These are phyloP conservation scores for Sutorius australiensis DNA, from an alignment of 768 basidiomycete species.

Conservation along the genomic window DNA sequence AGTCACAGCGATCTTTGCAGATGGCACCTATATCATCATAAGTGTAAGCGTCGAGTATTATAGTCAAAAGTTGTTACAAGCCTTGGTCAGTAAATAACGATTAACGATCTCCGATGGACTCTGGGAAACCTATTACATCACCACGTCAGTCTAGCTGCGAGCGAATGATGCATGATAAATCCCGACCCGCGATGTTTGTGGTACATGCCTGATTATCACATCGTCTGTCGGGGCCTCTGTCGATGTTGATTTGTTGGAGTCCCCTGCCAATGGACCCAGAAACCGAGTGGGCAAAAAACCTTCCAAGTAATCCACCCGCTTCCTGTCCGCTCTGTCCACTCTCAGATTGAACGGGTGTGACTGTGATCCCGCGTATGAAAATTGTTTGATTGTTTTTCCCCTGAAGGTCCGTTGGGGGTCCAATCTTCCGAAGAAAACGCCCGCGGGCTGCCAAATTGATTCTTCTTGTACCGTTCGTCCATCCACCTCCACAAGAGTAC, in stretches of 20 bases:
- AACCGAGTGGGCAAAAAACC: background rate
- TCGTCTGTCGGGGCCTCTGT: background rate
- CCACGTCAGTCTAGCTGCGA: background rate
- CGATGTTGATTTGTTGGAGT: background rate
- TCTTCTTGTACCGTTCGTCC: too few relatives aligned
- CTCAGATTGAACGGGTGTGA: background rate
- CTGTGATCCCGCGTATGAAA: background rate
- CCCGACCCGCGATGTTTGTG: background rate
- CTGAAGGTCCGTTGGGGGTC: background rate
- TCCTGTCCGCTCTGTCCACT: background rate
- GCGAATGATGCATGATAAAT: background rate
- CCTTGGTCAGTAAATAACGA: background rate
- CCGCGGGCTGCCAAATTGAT: background rate
- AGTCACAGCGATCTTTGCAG: background rate
- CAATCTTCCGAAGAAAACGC: background rate
- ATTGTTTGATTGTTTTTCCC: background rate
- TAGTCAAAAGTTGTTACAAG: background rate
- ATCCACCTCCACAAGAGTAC: too few relatives aligned
- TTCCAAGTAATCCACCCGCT: background rate
- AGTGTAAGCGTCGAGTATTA: background rate
- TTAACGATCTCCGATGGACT: background rate
- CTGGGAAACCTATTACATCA: background rate
- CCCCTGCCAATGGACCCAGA: background rate
- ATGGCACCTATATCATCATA: background rate
- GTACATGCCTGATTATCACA: background rate